Evolutionary conservation across 768 basidiomycete species (phyloP), one percentile per base, ranked within the genome.

Genomic region (Tephrocybe sp.): DNA sequence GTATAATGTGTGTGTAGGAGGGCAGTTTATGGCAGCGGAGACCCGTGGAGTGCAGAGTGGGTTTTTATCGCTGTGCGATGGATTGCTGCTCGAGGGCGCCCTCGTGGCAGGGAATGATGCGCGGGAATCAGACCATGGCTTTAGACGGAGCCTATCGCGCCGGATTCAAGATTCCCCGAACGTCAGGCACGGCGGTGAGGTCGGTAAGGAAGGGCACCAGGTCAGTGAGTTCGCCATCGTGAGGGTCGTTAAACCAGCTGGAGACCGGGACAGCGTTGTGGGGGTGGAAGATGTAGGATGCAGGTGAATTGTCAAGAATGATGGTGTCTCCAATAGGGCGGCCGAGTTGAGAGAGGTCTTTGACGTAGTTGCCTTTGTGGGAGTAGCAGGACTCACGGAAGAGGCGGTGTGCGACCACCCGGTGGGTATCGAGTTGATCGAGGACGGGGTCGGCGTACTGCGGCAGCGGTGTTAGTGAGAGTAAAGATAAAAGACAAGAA

Each of bases 231-330:
- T 98, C 96, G 35, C 93, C 95, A 65, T 98, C 96, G 62, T 98
- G 96, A 7, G 95, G 95, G 70, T 94, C 94, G 68, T 98, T 98
- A 75, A 99, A 99, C 97, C 97, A 99, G 51, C 90, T 92, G 34
- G 95, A 97, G 53, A 99, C 95, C 10, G 97, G 97, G 6, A 98
- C 96, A 17, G 97, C 97, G 65, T 98, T 98, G 72, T 95, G 92
- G 11, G 94, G 93, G 66, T 99, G 96, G 79, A 99, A 98, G 50
- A 98, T 94, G 71, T 98, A 99, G 4, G 92, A 97, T 5, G 97
- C 97, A 14, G 97, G 97, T 11, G 95, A 98, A 70, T 98, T 99
- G 72, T 98, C 97, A 62, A 99, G 81, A 71, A 99, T 99, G 65
- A 98, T 98, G 55, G 88, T 92, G 63, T 95, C 92, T 36, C 82